Percentiles rank a stretch among this genome's conserved stretches.
phyloP scores from a whole-genome alignment of 2,329 filamentous ascomycete genomes.

The Aureobasidium sp. region DNA sequence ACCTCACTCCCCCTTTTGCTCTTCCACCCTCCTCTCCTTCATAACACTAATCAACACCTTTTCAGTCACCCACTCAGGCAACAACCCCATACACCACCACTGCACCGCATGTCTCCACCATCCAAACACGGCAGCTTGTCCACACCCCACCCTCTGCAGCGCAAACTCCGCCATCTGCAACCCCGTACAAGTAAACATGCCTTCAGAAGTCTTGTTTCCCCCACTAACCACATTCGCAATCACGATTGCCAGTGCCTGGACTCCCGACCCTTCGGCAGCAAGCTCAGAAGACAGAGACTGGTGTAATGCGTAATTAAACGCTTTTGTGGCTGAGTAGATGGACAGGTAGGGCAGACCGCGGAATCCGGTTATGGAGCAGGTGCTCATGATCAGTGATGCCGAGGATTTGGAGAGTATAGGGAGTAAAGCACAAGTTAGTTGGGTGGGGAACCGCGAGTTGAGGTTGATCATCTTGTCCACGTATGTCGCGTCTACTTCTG shows the following conservation, averaged over 20 bases:
- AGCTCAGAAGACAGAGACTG: conserved; percentile 39
- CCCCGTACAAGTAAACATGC: conserved; percentile 22
- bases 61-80: conserved; percentile 19
- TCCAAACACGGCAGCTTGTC: conserved; percentile 18
- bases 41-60: conserved; percentile 15
- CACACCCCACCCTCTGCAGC: conserved; percentile 23
- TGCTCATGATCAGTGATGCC: conserved; percentile 45
- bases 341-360: conserved; percentile 42
- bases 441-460: conserved; percentile 46
- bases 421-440: conserved; percentile 42
- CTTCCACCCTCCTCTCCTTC: conserved; percentile 15
- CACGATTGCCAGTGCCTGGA: conserved; percentile 36
- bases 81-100: conserved; percentile 17
- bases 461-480: conserved; percentile 40
- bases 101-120: conserved; percentile 25
- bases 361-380: conserved; percentile 41
- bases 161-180: conserved; percentile 19
- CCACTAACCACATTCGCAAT: conserved; percentile 30
- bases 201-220: conserved; percentile 21
- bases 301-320: conserved; percentile 38
- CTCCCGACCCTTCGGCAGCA: conserved; percentile 29
- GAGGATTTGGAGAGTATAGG: conserved; percentile 36
- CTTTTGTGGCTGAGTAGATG: conserved; percentile 43
- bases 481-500: conserved; percentile 31
- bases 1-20: conserved; percentile 3